Evolutionary conservation across 2,329 filamentous ascomycete genomes (phyloP).

Genomic region (Fusarium sp.): DNA sequence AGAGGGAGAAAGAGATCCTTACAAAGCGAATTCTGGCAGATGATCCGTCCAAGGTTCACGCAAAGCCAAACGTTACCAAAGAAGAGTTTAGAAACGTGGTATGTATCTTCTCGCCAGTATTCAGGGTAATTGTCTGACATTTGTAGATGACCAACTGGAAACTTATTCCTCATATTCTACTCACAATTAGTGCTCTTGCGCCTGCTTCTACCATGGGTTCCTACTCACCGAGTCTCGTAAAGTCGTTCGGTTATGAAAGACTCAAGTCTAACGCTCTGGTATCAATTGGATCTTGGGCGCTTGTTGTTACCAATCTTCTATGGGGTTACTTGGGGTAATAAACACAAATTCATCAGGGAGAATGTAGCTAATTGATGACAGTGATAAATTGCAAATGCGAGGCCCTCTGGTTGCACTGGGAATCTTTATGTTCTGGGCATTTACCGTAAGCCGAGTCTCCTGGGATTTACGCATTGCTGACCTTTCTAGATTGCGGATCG

Average conservation of each 20-base stretch:
- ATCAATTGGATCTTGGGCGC: constrained; percentile 51
- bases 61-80: constrained; percentile 45
- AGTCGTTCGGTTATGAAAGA: constrained; percentile 49
- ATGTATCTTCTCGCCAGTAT: background rate
- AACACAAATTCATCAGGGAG: background rate
- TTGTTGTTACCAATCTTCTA: constrained; percentile 47
- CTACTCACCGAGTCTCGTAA: constrained; percentile 43
- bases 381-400: constrained; percentile 36
- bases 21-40: constrained; percentile 44
- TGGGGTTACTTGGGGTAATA: constrained; percentile 43
- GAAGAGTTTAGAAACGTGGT: constrained; percentile 50
- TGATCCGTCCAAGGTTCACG: constrained; percentile 49
- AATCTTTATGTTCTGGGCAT: constrained; percentile 31
- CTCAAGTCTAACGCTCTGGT: constrained; percentile 47
- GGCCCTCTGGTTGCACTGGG: constrained; percentile 31
- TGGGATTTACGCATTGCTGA: background rate
- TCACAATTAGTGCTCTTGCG: constrained; percentile 32
- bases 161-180: constrained; percentile 49
- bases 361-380: background rate
- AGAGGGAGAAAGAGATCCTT: constrained; percentile 51
- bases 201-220: constrained; percentile 32
- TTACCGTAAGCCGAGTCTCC: constrained; percentile 8
- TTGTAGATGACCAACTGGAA: constrained; percentile 52
- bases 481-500: constrained; percentile 27
- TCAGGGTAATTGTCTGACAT: background rate